Evolutionary conservation across 1,284 basidiomycete species (phyloP).

Genomic region (Xanthoconium separans): DNA sequence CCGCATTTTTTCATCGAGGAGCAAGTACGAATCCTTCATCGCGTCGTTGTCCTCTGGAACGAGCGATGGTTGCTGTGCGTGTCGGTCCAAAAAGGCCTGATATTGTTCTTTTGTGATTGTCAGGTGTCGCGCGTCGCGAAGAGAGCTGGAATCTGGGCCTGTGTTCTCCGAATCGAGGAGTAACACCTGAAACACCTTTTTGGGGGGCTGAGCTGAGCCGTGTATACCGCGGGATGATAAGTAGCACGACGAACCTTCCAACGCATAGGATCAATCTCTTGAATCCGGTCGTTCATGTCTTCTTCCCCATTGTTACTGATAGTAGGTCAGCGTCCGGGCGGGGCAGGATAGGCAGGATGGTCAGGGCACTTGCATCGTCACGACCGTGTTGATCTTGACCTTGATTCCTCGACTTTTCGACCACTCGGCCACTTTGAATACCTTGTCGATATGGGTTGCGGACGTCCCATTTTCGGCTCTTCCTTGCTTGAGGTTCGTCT

Average conservation of each 20-base stretch:
- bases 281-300: constrained; percentile 15
- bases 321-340: background rate
- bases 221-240: too few relatives aligned
- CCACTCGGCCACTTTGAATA: constrained; percentile 38
- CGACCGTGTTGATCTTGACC: constrained; percentile 40
- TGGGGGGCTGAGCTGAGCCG: background rate
- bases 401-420: constrained; percentile 34
- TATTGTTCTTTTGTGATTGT: constrained; percentile 13
- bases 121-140: constrained; percentile 12
- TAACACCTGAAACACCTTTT: constrained; percentile 18
- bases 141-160: constrained; percentile 11
- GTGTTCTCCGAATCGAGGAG: constrained; percentile 19
- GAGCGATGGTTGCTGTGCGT: constrained; percentile 1
- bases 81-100: constrained; percentile 13
- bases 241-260: constrained; percentile 13
- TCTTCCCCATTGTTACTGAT: constrained; percentile 18
- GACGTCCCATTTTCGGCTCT: constrained; percentile 29
- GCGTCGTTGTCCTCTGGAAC: constrained; percentile 18
- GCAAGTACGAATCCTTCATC: constrained; percentile 22
- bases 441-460: constrained; percentile 27
- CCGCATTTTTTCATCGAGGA: constrained; percentile 19
- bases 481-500: constrained; percentile 35
- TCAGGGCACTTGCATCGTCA: constrained; percentile 26
- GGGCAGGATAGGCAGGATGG: background rate
- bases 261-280: constrained; percentile 8